Conservation (phyloP, 805 yeast species). For the Saturnispora saitoi region DNA sequence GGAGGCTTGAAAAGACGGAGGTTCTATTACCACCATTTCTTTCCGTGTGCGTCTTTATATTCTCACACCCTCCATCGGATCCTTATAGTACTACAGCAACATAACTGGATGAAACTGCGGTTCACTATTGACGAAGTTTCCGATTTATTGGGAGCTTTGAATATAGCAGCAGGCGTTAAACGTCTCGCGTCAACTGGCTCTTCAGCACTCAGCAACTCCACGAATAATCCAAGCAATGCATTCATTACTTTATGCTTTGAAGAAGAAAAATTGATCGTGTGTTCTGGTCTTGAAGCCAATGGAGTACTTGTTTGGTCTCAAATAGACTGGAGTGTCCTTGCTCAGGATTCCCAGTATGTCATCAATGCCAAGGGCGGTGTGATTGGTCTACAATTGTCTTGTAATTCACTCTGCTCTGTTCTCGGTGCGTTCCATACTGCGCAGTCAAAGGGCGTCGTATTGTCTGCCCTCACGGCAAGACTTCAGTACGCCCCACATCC, state of each 20-base stretch:
- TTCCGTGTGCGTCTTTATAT: neutral
- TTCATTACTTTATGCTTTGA: neutral
- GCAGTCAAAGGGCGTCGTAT: neutral
- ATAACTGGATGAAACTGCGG: neutral
- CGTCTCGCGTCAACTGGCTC: neutral
- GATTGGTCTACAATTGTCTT: neutral
- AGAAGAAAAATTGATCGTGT: neutral
- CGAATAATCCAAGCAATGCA: neutral
- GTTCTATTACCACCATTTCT: neutral
- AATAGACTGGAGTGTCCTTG: neutral
- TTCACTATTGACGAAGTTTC: neutral
- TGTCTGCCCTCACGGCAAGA: neutral
- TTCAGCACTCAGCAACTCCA: neutral
- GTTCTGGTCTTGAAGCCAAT: neutral
- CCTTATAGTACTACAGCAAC: neutral
- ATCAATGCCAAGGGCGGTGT: neutral
- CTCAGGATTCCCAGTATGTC: neutral
- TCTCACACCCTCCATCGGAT: neutral
- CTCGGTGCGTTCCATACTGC: neutral
- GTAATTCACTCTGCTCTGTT: neutral
- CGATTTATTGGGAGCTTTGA: neutral
- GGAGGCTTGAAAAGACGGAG: too few species aligned
- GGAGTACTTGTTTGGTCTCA: constrained; percentile 1
- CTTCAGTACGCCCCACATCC: constrained; percentile 3
- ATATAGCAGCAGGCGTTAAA: neutral